Evolutionary conservation across 208 protist genomes (phyloP).

Genomic region (Naegleria lovaniensis): DNA sequence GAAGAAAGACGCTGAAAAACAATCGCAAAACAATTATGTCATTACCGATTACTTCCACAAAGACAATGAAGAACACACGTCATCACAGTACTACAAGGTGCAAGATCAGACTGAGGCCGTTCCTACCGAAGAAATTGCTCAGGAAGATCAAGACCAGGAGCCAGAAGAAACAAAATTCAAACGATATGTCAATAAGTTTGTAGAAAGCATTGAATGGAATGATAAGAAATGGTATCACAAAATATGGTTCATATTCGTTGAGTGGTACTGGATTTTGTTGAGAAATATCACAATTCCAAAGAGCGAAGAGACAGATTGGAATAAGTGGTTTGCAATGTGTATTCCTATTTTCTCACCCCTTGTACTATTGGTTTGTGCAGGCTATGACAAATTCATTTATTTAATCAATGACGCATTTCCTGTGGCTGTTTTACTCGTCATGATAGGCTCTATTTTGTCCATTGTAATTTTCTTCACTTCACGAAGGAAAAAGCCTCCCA

Average conservation of each 20-base stretch:
- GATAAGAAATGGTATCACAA: background rate
- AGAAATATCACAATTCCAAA: slow-evolving; percentile 5
- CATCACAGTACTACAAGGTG: background rate
- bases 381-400: background rate
- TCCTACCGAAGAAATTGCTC: no score
- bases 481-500: background rate
- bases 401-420: background rate
- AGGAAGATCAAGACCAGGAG: background rate
- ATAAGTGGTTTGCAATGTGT: background rate
- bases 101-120: background rate
- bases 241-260: background rate
- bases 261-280: background rate
- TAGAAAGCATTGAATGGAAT: background rate
- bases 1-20: background rate
- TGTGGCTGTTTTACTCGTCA: background rate
- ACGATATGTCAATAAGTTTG: background rate
- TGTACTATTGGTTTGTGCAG: background rate
- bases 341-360: background rate
- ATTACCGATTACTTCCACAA: background rate
- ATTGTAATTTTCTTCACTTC: background rate
- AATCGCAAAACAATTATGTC: background rate
- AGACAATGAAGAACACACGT: background rate
- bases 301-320: background rate
- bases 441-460: background rate
- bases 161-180: background rate